phyloP scores from a whole-genome alignment of 2,329 filamentous ascomycete genomes.

The Aureobasidium pullulans region DNA sequence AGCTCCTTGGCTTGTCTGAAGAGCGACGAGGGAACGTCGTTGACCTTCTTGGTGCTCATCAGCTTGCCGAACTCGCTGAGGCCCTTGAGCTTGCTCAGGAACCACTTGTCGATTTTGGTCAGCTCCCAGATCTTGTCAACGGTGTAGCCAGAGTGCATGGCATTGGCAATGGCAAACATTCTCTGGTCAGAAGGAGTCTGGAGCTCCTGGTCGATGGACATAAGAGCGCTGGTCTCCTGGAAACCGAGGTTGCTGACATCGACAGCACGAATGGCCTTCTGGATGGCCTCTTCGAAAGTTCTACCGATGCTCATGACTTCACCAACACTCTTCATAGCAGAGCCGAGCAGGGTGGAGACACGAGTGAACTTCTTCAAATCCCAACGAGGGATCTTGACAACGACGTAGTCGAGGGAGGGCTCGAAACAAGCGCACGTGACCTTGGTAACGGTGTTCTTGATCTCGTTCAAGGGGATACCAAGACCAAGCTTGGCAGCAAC shows the following conservation, averaged over 20 bases:
- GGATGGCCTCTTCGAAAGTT: constrained; percentile 96
- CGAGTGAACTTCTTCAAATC: constrained; percentile 98
- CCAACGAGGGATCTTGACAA: constrained; percentile 98
- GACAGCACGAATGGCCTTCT: constrained; percentile 93
- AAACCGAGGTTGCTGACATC: constrained; percentile 95
- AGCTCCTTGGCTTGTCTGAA: constrained; percentile 84
- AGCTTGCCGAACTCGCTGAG: constrained; percentile 80
- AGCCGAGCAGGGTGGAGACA: constrained; percentile 90
- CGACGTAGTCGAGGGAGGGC: constrained; percentile 93
- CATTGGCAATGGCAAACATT: constrained; percentile 94
- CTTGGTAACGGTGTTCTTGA: constrained; percentile 92
- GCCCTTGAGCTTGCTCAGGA: constrained; percentile 83
- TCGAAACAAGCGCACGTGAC: constrained; percentile 97
- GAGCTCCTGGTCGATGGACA: constrained; percentile 92
- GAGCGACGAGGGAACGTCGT: constrained; percentile 55
- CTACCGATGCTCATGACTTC: constrained; percentile 98
- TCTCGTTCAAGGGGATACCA: constrained; percentile 90
- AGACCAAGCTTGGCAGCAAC: constrained; percentile 95
- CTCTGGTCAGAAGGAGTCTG: constrained; percentile 97
- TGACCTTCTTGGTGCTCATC: constrained; percentile 64
- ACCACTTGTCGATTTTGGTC: constrained; percentile 99
- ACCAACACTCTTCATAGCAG: constrained; percentile 99
- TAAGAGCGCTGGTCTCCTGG: constrained; percentile 78
- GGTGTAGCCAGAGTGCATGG: constrained; percentile 87
- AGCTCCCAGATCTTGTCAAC: constrained; percentile 98